These are phyloP conservation scores for Rhizopogon vulgaris DNA, from an alignment of 768 basidiomycete species.

Conservation along the genomic window DNA sequence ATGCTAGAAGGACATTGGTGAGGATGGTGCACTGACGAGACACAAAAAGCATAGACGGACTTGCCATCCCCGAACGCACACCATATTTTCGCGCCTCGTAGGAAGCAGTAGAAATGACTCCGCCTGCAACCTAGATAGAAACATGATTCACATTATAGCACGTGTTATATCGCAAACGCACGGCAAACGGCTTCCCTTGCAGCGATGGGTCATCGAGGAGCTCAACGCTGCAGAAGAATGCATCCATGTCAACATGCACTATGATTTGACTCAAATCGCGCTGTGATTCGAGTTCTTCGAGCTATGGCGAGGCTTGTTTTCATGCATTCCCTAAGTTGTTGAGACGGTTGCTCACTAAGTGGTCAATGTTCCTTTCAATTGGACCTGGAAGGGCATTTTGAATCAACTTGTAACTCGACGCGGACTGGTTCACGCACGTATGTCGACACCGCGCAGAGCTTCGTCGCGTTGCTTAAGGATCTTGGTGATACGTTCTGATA, in stretches of 20 bases:
- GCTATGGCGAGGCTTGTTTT: slow-evolving; percentile 21
- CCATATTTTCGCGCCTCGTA: slow-evolving; percentile 91
- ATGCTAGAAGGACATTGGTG: slow-evolving; percentile 41
- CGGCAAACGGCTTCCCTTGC: slow-evolving; percentile 69
- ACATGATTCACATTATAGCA: slow-evolving; percentile 2
- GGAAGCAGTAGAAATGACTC: slow-evolving; percentile 83
- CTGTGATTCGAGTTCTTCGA: slow-evolving; percentile 64
- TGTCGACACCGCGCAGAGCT: slow-evolving; percentile 46
- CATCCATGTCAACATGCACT: slow-evolving; percentile 96
- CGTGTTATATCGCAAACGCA: slow-evolving; percentile 20
- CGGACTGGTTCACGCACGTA: slow-evolving; percentile 36
- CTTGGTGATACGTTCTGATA: slow-evolving; percentile 69
- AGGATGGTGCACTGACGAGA: neutral
- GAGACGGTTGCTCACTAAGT: slow-evolving; percentile 45
- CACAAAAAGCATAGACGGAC: slow-evolving; percentile 31
- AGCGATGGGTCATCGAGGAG: slow-evolving; percentile 58
- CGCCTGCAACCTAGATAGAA: slow-evolving; percentile 60
- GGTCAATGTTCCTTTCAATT: slow-evolving; percentile 64
- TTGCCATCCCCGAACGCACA: slow-evolving; percentile 93
- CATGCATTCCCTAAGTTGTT: neutral
- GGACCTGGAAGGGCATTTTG: slow-evolving; percentile 34
- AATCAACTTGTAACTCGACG: slow-evolving; percentile 5
- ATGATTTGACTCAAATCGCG: slow-evolving; percentile 80
- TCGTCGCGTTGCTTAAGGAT: slow-evolving; percentile 64
- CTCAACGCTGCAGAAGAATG: slow-evolving; percentile 84